Base-by-base conservation (phyloP, 768 basidiomycete genomes). In the Gloeopeniophorella convolvens region DNA sequence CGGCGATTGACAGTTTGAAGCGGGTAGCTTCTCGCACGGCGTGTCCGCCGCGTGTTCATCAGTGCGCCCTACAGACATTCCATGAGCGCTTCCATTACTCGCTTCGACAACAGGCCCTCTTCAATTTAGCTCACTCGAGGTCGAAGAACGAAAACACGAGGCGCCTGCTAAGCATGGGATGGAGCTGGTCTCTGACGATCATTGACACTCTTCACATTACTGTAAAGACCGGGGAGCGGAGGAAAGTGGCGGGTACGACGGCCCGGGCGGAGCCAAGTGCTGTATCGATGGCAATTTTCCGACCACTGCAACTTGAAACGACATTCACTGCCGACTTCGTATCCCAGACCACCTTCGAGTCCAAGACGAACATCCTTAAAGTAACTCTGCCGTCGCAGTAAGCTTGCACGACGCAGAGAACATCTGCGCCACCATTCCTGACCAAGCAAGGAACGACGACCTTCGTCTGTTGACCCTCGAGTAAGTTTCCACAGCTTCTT, bases 381-480 rank as follows among this genome's bases (percentile, higher is more conserved):
- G 13, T 2, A 24, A 23, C 56, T 59, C 58, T 64, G 62, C 50
- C 52, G 62, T 66, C 63, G 60, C 57, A 39, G 54, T 48, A 51
- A 55, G 51, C 36, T 30, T 39, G 34, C 42, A 42, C 49, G 56
- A 56, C 60, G 54, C 69, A 76, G 70, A 60, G 63, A 69, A 68
- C 69, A 69, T 59, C 55, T 62, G 59, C 51, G 65, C 68, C 79
- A 86, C 63, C 66, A 87, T 85, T 84, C 73, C 78, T 79, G 79
- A 79, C 78, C 82, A 85, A 66, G 70, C 73, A 75, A 78, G 80
- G 72, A 85, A 86, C 71, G 76, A 69, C 68, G 85, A 88, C 74
- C 82, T 88, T 66, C 85, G 85, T 75, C 74, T 85, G 66, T 68
- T 86, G 83, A 82, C 82, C 82, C 79, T 82, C 66, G 78, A 78